phyloP scores from a whole-genome alignment of 352 stramenopile species.

The Globisporangium sylvaticum region DNA sequence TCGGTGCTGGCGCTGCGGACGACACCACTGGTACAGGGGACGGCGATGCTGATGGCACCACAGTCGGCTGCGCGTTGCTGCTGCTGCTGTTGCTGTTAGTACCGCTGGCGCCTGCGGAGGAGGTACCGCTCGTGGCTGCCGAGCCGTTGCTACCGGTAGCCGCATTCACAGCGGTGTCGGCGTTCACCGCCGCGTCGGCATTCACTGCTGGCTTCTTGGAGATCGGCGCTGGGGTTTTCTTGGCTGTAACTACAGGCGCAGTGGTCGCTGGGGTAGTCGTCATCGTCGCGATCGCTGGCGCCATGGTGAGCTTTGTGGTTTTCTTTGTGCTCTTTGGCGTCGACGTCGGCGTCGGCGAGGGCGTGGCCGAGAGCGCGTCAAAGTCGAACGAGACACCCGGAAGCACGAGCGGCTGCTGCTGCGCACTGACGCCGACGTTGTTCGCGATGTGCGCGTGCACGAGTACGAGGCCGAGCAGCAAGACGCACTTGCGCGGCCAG shows the following conservation, averaged over 20 bases:
- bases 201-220: not conserved
- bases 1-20: not conserved
- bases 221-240: not conserved
- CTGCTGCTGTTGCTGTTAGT: not conserved
- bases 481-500: constrained; percentile 1
- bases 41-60: not conserved
- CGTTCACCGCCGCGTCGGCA: not conserved
- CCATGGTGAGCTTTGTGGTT: not conserved
- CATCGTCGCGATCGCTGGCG: not conserved
- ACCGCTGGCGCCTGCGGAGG: not conserved
- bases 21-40: not conserved
- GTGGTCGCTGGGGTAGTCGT: not conserved
- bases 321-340: not conserved
- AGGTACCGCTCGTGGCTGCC: not conserved
- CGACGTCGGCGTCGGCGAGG: not conserved
- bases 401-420: not conserved
- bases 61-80: not conserved
- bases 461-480: constrained; percentile 8
- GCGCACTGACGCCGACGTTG: not conserved
- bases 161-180: not conserved
- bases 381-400: not conserved
- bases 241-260: not conserved
- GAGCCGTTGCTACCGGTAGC: not conserved
- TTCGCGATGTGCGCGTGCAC: not conserved
- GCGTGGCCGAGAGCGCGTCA: not conserved